Conservation (phyloP, 2,329 filamentous ascomycete species). For the Didymella lethalis region DNA sequence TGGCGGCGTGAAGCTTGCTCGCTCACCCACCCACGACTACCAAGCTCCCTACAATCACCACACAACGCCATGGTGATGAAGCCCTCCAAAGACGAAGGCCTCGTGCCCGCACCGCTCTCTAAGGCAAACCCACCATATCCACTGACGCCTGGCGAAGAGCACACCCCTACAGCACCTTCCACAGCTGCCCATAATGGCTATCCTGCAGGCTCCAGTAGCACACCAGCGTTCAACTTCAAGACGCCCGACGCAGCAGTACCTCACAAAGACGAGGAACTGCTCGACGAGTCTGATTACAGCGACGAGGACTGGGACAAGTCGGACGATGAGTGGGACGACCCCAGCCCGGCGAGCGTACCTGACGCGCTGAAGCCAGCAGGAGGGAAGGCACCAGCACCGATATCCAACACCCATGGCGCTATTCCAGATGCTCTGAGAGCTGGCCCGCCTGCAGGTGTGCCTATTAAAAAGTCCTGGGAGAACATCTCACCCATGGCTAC, state of each 20-base stretch:
- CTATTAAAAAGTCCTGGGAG: constrained; percentile 42
- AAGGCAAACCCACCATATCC: constrained; percentile 57
- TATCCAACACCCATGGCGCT: constrained; percentile 21
- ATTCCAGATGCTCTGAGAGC: constrained; percentile 44
- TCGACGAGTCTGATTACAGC: constrained; percentile 43
- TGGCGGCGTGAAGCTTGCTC: constrained; percentile 18
- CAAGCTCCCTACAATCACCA: constrained; percentile 12
- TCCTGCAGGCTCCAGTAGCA: constrained; percentile 46
- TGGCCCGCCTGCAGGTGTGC: constrained; percentile 44
- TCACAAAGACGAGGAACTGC: constrained; percentile 31
- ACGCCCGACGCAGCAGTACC: constrained; percentile 35
- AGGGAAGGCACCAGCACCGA: constrained; percentile 36
- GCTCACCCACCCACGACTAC: constrained; percentile 8
- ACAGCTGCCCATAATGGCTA: constrained; percentile 34
- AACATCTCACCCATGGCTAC: constrained; percentile 42
- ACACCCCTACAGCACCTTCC: constrained; percentile 34
- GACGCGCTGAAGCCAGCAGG: constrained; percentile 48
- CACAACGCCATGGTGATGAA: constrained; percentile 55
- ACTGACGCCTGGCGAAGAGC: constrained; percentile 50
- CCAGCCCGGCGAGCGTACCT: constrained; percentile 44
- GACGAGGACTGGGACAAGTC: constrained; percentile 50
- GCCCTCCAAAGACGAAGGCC: constrained; percentile 44
- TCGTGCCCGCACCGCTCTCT: constrained; percentile 52
- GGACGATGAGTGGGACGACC: constrained; percentile 47
- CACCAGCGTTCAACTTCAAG: constrained; percentile 53